Base-by-base conservation (phyloP, 2,329 filamentous ascomycete species). In the Aspergillus neoniger region DNA sequence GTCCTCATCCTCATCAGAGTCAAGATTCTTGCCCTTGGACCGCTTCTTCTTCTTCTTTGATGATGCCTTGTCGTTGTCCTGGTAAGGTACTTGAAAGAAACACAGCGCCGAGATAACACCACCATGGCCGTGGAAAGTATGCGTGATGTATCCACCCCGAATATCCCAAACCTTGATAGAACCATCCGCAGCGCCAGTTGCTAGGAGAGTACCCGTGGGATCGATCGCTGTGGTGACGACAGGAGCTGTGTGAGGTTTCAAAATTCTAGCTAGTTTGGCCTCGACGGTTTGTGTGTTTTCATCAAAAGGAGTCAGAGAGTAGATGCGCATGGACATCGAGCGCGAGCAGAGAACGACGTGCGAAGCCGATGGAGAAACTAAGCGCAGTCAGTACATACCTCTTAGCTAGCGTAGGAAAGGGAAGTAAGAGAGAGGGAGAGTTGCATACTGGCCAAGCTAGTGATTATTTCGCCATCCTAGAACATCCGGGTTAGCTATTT, bases 141-240 rank as follows among this genome's bases (percentile, higher is more conserved):
- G 95, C 28, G 96, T 99, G 32, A 92, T 88, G 76, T 91, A 98
- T 21, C 95, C 95, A 48, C 89, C 91, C 53, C 84, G 83, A 61
- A 99, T 92, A 77, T 99, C 95, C 94, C 94, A 99, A 55, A 99
- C 89, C 76, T 99, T 99, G 69, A 98, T 91, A 0, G 90, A 86
- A 23, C 95, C 95, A 73, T 99, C 95, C 3, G 95, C 93, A 52
- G 91, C 91, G 64, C 96, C 95, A 15, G 94, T 98, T 15, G 93
- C 95, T 47, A 99, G 83, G 12, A 99, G 81, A 2, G 94, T 96
- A 70, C 93, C 90, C 1, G 93, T 96, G 57, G 86, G 84, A 74
- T 99, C 95, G 63, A 95, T 87, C 1, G 91, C 88, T 14, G 94
- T 82, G 8, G 94, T 91, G 1, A 96, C 88, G 1, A 98, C 92